Conservation (phyloP, 2,329 filamentous ascomycete species). For the Penicillium sp. region DNA sequence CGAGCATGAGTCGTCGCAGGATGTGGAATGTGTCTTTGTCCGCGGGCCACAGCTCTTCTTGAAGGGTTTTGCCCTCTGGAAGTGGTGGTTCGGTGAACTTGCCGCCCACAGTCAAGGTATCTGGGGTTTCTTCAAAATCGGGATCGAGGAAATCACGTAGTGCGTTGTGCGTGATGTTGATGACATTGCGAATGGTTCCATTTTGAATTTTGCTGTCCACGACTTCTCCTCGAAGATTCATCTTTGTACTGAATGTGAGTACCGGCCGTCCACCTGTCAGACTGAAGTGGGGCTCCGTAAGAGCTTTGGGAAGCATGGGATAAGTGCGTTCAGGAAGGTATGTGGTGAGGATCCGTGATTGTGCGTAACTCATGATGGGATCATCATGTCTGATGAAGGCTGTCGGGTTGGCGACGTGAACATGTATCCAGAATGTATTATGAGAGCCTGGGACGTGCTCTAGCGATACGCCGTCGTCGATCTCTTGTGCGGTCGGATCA, state of each 20-base stretch:
- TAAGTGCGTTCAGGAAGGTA: slow-evolving; percentile 54
- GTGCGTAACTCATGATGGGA: slow-evolving; percentile 53
- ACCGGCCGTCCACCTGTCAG: slow-evolving; percentile 52
- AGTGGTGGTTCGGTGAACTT: slow-evolving; percentile 19
- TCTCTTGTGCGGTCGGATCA: slow-evolving; percentile 51
- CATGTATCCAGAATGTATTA: slow-evolving; percentile 55
- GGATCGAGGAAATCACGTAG: slow-evolving; percentile 40
- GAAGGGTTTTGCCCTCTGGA: slow-evolving; percentile 21
- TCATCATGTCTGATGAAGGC: slow-evolving; percentile 56
- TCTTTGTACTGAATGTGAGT: slow-evolving; percentile 58
- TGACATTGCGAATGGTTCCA: slow-evolving; percentile 54
- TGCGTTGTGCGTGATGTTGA: slow-evolving; percentile 49
- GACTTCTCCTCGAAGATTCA: slow-evolving; percentile 51
- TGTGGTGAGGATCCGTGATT: slow-evolving; percentile 52
- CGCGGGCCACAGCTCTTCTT: slow-evolving; percentile 31
- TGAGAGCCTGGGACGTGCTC: slow-evolving; percentile 46
- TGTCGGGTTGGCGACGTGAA: slow-evolving; percentile 63
- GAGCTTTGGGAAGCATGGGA: slow-evolving; percentile 53
- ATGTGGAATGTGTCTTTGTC: slow-evolving; percentile 36
- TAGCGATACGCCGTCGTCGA: slow-evolving; percentile 61
- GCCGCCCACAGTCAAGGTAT: slow-evolving; percentile 33
- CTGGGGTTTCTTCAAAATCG: slow-evolving; percentile 13
- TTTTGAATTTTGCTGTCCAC: slow-evolving; percentile 53
- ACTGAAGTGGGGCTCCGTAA: slow-evolving; percentile 53
- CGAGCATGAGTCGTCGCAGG: slow-evolving; percentile 39